Evolutionary conservation across 768 basidiomycete genomes (phyloP), one percentile per base, ranked within the genome.

Genomic region (Tulasnella sp.): DNA sequence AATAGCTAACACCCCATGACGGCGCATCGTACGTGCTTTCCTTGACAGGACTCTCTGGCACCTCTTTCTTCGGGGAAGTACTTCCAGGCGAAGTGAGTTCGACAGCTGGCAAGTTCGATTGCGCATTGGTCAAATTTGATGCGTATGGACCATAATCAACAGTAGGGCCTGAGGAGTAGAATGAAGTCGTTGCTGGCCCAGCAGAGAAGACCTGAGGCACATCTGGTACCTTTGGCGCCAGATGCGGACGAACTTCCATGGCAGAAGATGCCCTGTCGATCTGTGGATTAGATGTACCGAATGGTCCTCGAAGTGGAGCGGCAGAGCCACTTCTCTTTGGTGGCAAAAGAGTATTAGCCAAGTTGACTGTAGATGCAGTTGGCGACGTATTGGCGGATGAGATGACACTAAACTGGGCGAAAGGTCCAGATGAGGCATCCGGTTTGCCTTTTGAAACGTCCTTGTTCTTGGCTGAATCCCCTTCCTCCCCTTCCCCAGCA

Each of bases 331-430:
- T 77, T 45, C 9, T 54, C 42, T 42, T 57, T 57, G 57, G 50
- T 50, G 73, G 22, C 15, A 28, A 12, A 5, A n/a, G 28, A 37
- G 16, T 54, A 2, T 76, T 29, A 75, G 82, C 56, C 76, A 58
- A 53, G 43, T 60, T 60, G 37, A 57, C 80, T 1, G 87, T 85
- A 10, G 88, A 87, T 3, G 87, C 79, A 37, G 76, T 76, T 3
- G 80, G 77, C 5, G 88, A 86, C 19, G 78, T 74, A 3, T 79
- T 75, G 3, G 75, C 71, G 1, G 92, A 87, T 2, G 92, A 85
- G 53, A 99, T 93, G 5, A 87, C 80, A 56, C 84, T 90, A 67
- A 85, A 96, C 58, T 89, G 88, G 24, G 89, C 79, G 66, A 98
- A 96, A 6, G 93, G 87, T 3, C 92, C 93, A 4, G 75, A 66